phyloP scores from a whole-genome alignment of 169 alveolate genomes.

The Ichthyophthirius multifiliis region DNA sequence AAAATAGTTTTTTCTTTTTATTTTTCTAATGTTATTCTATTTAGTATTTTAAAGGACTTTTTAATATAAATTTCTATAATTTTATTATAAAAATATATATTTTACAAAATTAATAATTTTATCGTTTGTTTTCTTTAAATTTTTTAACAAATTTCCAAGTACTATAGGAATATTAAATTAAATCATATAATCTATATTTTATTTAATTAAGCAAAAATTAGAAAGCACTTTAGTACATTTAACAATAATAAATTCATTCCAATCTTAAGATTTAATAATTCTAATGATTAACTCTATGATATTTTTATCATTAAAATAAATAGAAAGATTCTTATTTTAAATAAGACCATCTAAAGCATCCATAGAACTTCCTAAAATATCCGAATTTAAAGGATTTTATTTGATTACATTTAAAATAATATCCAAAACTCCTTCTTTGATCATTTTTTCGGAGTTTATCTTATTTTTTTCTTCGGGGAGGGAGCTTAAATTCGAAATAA shows the following conservation, averaged over 20 bases:
- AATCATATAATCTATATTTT: background rate
- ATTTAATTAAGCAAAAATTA: background rate
- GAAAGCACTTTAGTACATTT: background rate
- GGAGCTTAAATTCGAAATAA: conserved; percentile 1
- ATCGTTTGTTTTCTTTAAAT: background rate
- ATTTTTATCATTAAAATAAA: background rate
- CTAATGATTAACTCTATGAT: background rate
- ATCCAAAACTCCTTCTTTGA: background rate
- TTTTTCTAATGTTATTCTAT: background rate
- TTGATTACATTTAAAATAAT: background rate
- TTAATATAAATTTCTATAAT: background rate
- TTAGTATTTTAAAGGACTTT: background rate
- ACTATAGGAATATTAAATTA: background rate
- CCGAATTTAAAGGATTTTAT: background rate
- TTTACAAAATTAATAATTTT: background rate
- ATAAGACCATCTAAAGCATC: conserved; percentile 14
- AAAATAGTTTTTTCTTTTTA: background rate
- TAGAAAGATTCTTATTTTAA: background rate
- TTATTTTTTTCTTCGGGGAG: background rate
- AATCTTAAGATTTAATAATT: background rate
- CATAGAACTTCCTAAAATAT: background rate
- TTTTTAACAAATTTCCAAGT: background rate
- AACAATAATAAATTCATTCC: conserved; percentile 1
- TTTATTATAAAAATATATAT: background rate
- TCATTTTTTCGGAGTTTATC: background rate